Percentiles rank a stretch among this genome's conserved stretches.
Evolutionary conservation across 2,329 filamentous ascomycete genomes (phyloP).

Genomic region (Cryphonectria carpinicola): DNA sequence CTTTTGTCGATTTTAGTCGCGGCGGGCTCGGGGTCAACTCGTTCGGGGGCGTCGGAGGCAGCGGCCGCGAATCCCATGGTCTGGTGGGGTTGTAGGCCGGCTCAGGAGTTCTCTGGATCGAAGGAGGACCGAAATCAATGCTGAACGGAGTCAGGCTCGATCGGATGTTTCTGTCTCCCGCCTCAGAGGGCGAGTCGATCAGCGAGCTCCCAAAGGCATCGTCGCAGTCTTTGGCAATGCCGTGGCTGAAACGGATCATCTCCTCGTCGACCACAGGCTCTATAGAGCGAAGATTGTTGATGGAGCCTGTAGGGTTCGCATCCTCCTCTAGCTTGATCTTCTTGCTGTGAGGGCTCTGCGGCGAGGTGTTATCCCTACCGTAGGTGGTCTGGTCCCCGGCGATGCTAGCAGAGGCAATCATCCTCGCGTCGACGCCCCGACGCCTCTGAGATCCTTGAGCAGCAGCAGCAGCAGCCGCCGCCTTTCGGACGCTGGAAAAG

Average conservation of each 20-base stretch:
- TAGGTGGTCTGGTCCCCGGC: constrained; percentile 36
- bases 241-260: constrained; percentile 79
- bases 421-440: constrained; percentile 30
- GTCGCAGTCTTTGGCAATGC: constrained; percentile 87
- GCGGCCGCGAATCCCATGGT: constrained; percentile 52
- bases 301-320: constrained; percentile 13
- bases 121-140: constrained; percentile 42
- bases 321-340: constrained; percentile 23
- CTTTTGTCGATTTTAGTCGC: constrained; percentile 21
- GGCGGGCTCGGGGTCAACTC: constrained; percentile 33
- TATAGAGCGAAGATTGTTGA: constrained; percentile 17
- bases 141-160: constrained; percentile 46
- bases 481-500: constrained; percentile 55
- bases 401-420: constrained; percentile 35
- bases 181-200: constrained; percentile 38
- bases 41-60: constrained; percentile 53
- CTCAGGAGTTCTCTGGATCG: constrained; percentile 23
- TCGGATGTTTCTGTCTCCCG: constrained; percentile 35
- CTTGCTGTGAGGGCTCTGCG: constrained; percentile 32
- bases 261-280: constrained; percentile 66
- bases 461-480: constrained; percentile 31
- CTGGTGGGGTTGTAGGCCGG: constrained; percentile 18
- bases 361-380: constrained; percentile 33
- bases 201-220: constrained; percentile 81
- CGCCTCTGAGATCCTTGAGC: constrained; percentile 21